Evolutionary conservation across 306 rosid genomes (phyloP).

Genomic region (Casuarina equisetifolia): DNA sequence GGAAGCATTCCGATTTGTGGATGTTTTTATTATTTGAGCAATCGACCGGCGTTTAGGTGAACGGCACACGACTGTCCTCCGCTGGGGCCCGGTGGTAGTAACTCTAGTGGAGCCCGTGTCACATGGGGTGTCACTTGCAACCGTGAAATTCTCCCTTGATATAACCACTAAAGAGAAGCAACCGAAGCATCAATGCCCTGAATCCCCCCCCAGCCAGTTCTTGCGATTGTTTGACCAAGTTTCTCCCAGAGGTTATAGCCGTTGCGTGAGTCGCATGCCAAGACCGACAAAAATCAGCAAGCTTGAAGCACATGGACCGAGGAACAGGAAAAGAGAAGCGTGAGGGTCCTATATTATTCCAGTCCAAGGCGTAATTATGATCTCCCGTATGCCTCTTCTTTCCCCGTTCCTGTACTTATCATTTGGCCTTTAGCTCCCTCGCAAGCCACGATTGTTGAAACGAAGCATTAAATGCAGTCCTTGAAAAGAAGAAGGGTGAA

Average conservation of each 20-base stretch:
- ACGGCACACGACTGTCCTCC: constrained; percentile 54
- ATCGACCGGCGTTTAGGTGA: constrained; percentile 47
- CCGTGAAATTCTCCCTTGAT: too few species aligned
- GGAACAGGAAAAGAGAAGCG: neutral
- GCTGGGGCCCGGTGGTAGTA: constrained; percentile 25
- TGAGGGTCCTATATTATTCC: constrained; percentile 1
- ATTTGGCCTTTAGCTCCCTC: too few species aligned
- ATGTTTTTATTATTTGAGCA: constrained; percentile 31
- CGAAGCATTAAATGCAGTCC: too few species aligned
- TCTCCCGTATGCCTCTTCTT: too few species aligned
- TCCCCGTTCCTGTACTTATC: too few species aligned
- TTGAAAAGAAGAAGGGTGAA: too few species aligned
- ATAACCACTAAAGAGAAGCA: constrained; percentile 1
- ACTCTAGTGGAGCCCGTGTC: constrained; percentile 58
- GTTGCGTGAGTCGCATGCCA: neutral
- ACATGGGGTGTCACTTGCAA: constrained; percentile 35
- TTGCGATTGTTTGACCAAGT: neutral
- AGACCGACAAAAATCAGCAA: neutral
- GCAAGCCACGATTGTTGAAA: too few species aligned
- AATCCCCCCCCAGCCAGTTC: neutral
- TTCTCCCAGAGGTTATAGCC: too few species aligned
- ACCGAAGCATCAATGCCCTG: constrained; percentile 4
- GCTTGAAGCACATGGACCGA: neutral
- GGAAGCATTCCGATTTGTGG: neutral
- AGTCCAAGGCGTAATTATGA: neutral